These are phyloP conservation scores for Neopestalotiopsis sp. DNA, from an alignment of 2,329 filamentous ascomycete genomes.

Conservation along the genomic window DNA sequence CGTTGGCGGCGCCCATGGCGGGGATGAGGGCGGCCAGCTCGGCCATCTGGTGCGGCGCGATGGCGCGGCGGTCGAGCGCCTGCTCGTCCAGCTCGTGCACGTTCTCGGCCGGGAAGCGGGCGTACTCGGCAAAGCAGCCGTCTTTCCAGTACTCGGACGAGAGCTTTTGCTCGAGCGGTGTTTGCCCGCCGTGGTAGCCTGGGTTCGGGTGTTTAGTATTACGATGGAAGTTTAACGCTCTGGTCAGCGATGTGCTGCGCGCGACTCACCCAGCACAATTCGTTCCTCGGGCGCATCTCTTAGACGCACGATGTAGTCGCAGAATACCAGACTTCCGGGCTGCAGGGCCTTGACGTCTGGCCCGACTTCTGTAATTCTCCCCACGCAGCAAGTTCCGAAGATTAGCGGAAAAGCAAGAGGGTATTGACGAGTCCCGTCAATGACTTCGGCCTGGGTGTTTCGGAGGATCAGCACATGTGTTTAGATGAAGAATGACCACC, in stretches of 20 bases:
- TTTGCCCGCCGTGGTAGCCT: conserved; percentile 9
- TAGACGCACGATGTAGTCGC: conserved; percentile 9
- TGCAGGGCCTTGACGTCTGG: conserved; percentile 5
- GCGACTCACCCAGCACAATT: background rate
- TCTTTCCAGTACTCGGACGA: conserved; percentile 10
- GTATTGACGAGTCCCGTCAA: conserved; percentile 6
- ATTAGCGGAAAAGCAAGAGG: conserved; percentile 1
- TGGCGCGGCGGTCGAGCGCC: background rate
- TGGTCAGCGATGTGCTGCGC: too few relatives aligned
- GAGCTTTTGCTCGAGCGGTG: conserved; percentile 1
- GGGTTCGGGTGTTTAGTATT: background rate
- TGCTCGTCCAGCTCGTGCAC: conserved; percentile 1
- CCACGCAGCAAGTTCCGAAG: conserved; percentile 11
- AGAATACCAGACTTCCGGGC: conserved; percentile 1
- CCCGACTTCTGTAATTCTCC: conserved; percentile 4
- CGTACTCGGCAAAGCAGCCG: conserved; percentile 14
- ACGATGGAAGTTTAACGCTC: background rate
- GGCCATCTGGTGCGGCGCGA: background rate
- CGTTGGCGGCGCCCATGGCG: background rate
- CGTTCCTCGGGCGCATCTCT: conserved; percentile 9
- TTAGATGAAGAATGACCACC: background rate
- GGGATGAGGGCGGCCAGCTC: conserved; percentile 6
- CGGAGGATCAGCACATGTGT: background rate
- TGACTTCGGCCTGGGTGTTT: background rate
- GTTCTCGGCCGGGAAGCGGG: conserved; percentile 10